Evolutionary conservation across 2,329 filamentous ascomycete species (phyloP).

Genomic region (Aotearoamyces nothofagi): DNA sequence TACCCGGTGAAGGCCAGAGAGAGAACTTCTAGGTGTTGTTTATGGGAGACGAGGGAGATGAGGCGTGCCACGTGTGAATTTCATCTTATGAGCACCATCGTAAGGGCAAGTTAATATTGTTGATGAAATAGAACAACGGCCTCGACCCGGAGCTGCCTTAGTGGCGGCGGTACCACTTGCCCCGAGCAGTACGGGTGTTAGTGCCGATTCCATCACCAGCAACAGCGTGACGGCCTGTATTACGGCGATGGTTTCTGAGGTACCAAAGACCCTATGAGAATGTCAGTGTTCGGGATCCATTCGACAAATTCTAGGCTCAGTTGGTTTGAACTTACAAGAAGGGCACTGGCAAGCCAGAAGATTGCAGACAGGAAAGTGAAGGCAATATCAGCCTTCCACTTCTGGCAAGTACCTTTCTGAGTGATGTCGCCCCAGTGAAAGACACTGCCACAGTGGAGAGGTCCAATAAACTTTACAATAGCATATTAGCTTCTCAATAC

Average conservation of each 20-base stretch:
- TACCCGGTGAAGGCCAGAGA: too few species aligned
- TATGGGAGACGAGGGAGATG: too few species aligned
- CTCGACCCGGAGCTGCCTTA: too few species aligned
- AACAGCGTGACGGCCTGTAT: background rate
- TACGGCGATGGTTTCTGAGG: slow-evolving; percentile 2
- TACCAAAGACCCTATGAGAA: too few species aligned
- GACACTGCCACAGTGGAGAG: slow-evolving; percentile 3
- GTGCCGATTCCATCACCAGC: slow-evolving; percentile 3
- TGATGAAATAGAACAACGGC: too few species aligned
- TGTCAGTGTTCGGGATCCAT: too few species aligned
- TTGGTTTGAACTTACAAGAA: slow-evolving; percentile 5
- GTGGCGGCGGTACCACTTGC: slow-evolving; percentile 4
- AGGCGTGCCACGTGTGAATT: too few species aligned
- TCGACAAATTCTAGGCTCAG: too few species aligned
- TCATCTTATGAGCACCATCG: too few species aligned
- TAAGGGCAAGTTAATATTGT: too few species aligned
- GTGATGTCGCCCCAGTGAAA: slow-evolving; percentile 4
- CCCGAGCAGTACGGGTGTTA: slow-evolving; percentile 1
- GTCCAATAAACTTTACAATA: slow-evolving; percentile 4
- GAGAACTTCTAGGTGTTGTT: too few species aligned
- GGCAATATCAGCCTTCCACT: slow-evolving; percentile 6
- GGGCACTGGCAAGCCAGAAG: slow-evolving; percentile 6
- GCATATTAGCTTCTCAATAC: background rate
- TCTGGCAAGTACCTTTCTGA: slow-evolving; percentile 1
- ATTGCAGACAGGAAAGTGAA: slow-evolving; percentile 6